phyloP scores from a whole-genome alignment of 306 rosid species.

The Crataegus laevigata region DNA sequence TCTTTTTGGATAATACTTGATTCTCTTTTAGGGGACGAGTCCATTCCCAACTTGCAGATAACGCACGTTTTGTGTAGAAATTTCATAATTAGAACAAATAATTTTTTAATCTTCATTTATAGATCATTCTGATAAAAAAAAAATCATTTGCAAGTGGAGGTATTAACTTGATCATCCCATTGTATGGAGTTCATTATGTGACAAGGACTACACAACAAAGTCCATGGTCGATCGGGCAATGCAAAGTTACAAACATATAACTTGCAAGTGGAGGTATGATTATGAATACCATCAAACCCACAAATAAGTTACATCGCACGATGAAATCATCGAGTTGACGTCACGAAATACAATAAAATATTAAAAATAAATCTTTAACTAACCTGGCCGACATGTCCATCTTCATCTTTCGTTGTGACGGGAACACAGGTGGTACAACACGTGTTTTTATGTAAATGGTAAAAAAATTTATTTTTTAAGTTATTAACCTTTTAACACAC shows the following conservation, averaged over 20 bases:
- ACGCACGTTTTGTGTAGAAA: too few relatives aligned
- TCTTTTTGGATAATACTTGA: too few relatives aligned
- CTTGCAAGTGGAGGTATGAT: background rate
- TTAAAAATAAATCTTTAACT: background rate
- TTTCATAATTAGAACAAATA: too few relatives aligned
- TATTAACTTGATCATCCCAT: background rate
- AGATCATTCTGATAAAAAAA: too few relatives aligned
- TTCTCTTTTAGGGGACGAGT: too few relatives aligned
- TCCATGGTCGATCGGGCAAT: background rate
- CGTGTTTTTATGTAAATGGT: rapidly evolving
- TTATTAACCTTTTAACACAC: too few relatives aligned
- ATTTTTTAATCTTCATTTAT: too few relatives aligned
- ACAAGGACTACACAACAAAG: background rate
- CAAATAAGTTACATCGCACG: background rate
- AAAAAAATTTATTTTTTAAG: too few relatives aligned
- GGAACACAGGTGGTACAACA: too few relatives aligned
- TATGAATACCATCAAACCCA: background rate
- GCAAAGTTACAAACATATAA: background rate
- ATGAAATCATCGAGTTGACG: background rate
- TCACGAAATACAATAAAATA: background rate
- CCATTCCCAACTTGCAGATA: too few relatives aligned
- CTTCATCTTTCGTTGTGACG: background rate
- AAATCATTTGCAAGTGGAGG: too few relatives aligned
- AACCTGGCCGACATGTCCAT: constrained; percentile 28
- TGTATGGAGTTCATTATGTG: background rate